Percentiles rank a stretch among this genome's conserved stretches.
These are phyloP conservation scores for Hibiscus syriacus DNA, from an alignment of 345 rosid genomes.

Conservation along the genomic window DNA sequence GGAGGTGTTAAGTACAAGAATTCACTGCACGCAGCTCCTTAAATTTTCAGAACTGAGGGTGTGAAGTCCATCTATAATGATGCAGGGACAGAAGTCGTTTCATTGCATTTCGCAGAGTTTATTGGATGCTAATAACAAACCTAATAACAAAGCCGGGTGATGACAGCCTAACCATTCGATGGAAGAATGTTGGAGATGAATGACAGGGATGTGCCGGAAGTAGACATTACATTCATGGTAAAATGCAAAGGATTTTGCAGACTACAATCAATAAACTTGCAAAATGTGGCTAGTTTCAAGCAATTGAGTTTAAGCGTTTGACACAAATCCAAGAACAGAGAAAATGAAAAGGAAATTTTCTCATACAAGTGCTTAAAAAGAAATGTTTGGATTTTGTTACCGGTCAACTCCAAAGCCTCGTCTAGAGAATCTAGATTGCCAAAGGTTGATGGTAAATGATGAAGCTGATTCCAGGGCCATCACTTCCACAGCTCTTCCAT, in stretches of 20 bases:
- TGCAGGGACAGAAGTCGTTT: background rate
- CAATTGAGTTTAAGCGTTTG: too few species aligned
- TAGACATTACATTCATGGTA: too few species aligned
- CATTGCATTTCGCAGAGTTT: too few species aligned
- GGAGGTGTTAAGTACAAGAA: background rate
- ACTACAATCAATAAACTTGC: too few species aligned
- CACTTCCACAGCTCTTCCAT: slow-evolving; percentile 90
- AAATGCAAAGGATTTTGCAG: too few species aligned
- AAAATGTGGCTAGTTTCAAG: too few species aligned
- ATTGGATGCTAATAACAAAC: too few species aligned
- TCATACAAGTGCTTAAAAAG: background rate
- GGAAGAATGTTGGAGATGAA: too few species aligned
- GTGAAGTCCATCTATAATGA: background rate
- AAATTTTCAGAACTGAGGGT: background rate
- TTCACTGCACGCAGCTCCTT: background rate
- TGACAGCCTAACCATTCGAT: too few species aligned
- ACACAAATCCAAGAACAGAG: background rate
- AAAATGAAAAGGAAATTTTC: background rate
- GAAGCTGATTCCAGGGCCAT: slow-evolving; percentile 8
- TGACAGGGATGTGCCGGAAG: too few species aligned
- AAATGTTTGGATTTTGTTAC: background rate
- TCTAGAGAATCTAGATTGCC: background rate
- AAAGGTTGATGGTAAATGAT: background rate
- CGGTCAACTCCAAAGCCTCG: background rate
- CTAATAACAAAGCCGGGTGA: too few species aligned